Base-by-base conservation (phyloP, 2,329 filamentous ascomycete genomes). In the Berkeleyomyces rouxiae region DNA sequence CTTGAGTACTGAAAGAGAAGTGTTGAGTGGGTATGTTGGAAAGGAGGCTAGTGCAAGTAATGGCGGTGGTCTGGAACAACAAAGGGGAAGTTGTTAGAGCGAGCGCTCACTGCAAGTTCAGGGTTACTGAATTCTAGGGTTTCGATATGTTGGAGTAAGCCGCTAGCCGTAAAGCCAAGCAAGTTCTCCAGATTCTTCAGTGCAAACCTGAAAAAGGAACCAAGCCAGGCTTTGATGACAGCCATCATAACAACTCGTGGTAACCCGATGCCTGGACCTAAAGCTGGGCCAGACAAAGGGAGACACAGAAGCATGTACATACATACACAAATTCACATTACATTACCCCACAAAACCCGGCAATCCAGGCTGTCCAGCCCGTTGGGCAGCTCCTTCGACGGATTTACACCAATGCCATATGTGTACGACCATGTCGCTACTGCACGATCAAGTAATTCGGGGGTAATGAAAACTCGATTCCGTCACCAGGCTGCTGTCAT, bases 381-480 rank as follows among this genome's bases (percentile, higher is more conserved):
- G 16, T 10, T 51, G 16, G 47, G 47, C 10, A 11, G 10, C 33
- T 51, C 47, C 47, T 51, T 51, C 16, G 47, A 51, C 47, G 47
- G 47, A 36, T 31, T 31, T 31, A 51, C 47, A 31, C 47, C 47
- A 51, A 51, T 51, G 47, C 7, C 13, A 6, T 51, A 31, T 51
- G 47, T 36, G 47, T 51, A 31, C 47, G 6, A 51, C 47, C 47
- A 51, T 51, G 23, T 39, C 39, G 40, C 47, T 57, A 44, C 51
- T 47, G 33, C 61, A 62, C 36, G 16, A 61, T 64, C 44, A 61
- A 61, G 62, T 64, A 61, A 64, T 58, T 43, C 31, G 58, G 49
- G 49, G 58, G 62, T 64, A 64, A 64, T 58, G 16, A 33, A 61
- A 64, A 64, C 59, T 61, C 42, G 33, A 16, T 39, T 36, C 37